phyloP scores from a whole-genome alignment of 495 filamentous ascomycete species.

The Bombardia bombarda region DNA sequence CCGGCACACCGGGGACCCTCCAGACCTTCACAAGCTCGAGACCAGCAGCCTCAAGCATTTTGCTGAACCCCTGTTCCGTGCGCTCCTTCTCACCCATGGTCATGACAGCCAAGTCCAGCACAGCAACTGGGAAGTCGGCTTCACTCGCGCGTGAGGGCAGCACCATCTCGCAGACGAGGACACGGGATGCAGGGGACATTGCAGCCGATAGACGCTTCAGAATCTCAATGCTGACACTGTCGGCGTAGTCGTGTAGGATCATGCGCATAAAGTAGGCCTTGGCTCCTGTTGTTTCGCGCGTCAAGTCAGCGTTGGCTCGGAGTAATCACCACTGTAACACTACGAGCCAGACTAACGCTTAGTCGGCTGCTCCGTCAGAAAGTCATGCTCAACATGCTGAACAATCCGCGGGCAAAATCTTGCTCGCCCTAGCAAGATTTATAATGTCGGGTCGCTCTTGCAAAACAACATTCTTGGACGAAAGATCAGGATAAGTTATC shows the following conservation, averaged over 20 bases:
- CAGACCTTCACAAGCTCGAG: constrained; percentile 23
- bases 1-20: constrained; percentile 13
- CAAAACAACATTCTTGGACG: constrained; percentile 7
- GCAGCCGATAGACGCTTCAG: constrained; percentile 10
- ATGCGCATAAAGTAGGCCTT: constrained; percentile 19
- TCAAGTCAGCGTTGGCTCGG: background rate
- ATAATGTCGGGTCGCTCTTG: constrained; percentile 12
- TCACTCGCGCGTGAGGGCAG: constrained; percentile 15
- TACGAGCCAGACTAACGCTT: constrained; percentile 6
- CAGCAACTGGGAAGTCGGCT: constrained; percentile 13
- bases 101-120: constrained; percentile 22
- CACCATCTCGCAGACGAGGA: constrained; percentile 25
- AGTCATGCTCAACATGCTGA: constrained; percentile 9
- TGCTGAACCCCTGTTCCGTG: constrained; percentile 15
- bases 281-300: constrained; percentile 4
- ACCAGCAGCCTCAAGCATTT: constrained; percentile 18
- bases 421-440: constrained; percentile 5
- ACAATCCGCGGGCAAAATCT: constrained; percentile 7
- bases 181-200: constrained; percentile 15
- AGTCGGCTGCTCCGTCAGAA: constrained; percentile 9
- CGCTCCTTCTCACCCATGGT: constrained; percentile 25
- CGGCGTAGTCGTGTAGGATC: constrained; percentile 19
- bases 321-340: background rate
- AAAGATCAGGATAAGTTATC: constrained; percentile 4
- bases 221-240: constrained; percentile 10